Conservation (phyloP, 2,329 filamentous ascomycete species). For the Penicillium sp. region DNA sequence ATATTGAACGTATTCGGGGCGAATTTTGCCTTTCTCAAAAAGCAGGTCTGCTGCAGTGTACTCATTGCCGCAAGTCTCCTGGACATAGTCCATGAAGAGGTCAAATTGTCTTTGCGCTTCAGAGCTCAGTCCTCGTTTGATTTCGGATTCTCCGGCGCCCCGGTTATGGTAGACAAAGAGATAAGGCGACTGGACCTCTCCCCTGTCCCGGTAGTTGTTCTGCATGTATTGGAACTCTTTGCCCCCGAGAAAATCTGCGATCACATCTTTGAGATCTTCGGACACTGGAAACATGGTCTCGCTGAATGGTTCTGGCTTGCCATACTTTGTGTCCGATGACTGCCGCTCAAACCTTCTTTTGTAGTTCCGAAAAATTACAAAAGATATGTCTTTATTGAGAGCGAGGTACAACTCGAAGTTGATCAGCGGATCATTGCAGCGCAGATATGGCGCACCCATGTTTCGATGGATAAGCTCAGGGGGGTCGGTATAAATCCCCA, state of each 20-base stretch:
- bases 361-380: slow-evolving; percentile 1
- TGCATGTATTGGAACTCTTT: background rate
- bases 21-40: background rate
- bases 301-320: slow-evolving; percentile 3
- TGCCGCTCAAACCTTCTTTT: background rate
- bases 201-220: background rate
- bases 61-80: background rate
- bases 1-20: slow-evolving; percentile 1
- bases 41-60: slow-evolving; percentile 2
- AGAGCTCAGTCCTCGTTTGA: background rate
- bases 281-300: background rate
- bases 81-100: slow-evolving; percentile 3
- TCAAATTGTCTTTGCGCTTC: background rate
- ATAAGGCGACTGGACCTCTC: background rate
- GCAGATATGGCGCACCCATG: background rate
- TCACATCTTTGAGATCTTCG: background rate
- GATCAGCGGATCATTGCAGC: background rate
- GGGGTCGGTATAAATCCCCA: slow-evolving; percentile 1
- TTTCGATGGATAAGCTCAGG: slow-evolving; percentile 2
- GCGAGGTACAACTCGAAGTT: slow-evolving; percentile 8
- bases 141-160: background rate
- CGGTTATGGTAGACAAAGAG: slow-evolving; percentile 1
- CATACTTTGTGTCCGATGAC: background rate
- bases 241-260: background rate
- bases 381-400: slow-evolving; percentile 3